phyloP scores from a whole-genome alignment of 768 basidiomycete species.

The Amanita exitialis region DNA sequence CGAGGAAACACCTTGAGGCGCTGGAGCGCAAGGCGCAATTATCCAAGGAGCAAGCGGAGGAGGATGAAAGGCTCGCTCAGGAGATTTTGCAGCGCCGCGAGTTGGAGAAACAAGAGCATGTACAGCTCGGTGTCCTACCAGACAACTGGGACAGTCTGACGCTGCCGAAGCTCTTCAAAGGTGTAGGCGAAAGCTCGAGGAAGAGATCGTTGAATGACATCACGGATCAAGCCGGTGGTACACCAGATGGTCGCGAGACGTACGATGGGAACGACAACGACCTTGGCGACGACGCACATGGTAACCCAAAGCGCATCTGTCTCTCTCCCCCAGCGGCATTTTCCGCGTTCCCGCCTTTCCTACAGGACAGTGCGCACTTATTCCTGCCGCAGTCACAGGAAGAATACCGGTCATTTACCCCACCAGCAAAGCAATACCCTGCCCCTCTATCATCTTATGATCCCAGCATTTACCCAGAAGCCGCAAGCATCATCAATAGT shows the following conservation, averaged over 20 bases:
- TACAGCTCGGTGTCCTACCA: not conserved
- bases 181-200: not conserved
- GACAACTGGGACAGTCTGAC: not conserved
- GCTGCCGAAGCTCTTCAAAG: not conserved
- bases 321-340: conserved; percentile 4
- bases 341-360: not conserved
- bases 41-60: conserved; percentile 1
- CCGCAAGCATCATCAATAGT: conserved; percentile 18
- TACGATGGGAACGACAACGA: not conserved
- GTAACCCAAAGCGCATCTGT: not conserved
- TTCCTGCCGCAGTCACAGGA: not conserved
- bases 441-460: conserved; percentile 25
- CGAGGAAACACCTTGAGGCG: conserved; percentile 1
- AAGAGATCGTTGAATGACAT: not conserved
- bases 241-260: not conserved
- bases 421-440: conserved; percentile 25
- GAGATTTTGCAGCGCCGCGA: not conserved
- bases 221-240: not conserved
- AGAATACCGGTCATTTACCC: not conserved
- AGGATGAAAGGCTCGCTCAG: not conserved
- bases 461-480: conserved; percentile 25
- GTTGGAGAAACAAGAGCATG: not conserved
- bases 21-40: not conserved
- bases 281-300: not conserved
- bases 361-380: not conserved